These are phyloP conservation scores for Paradendryphiella salina DNA, from an alignment of 2,329 filamentous ascomycete species.

Conservation along the genomic window DNA sequence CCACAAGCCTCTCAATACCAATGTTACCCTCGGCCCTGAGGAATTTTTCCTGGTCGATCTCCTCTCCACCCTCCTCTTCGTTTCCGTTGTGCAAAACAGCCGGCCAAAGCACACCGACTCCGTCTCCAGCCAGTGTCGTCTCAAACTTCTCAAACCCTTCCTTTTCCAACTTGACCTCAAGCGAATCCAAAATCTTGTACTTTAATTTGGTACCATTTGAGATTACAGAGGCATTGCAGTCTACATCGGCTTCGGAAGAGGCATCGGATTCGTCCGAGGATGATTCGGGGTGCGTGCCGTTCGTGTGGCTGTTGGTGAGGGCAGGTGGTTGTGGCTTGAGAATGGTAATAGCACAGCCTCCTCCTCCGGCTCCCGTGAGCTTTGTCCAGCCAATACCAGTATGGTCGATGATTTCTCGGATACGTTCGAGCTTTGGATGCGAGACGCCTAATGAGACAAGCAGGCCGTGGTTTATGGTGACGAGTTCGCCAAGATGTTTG, in stretches of 20 bases:
- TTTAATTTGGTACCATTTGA: slow-evolving; percentile 41
- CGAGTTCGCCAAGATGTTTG: slow-evolving; percentile 79
- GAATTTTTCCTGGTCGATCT: slow-evolving; percentile 90
- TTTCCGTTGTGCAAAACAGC: slow-evolving; percentile 84
- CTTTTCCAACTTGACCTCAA: slow-evolving; percentile 63
- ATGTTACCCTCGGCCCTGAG: slow-evolving; percentile 80
- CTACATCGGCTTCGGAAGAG: slow-evolving; percentile 31
- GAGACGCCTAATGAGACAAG: slow-evolving; percentile 91
- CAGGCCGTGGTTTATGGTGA: slow-evolving; percentile 91
- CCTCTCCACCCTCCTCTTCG: slow-evolving; percentile 81
- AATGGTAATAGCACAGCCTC: slow-evolving; percentile 92
- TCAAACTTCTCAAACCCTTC: slow-evolving; percentile 80
- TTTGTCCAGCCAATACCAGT: slow-evolving; percentile 95
- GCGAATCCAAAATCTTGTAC: slow-evolving; percentile 54
- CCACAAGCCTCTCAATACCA: slow-evolving; percentile 84
- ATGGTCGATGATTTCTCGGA: slow-evolving; percentile 82
- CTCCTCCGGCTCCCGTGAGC: slow-evolving; percentile 91
- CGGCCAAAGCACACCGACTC: slow-evolving; percentile 91
- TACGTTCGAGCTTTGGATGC: slow-evolving; percentile 87
- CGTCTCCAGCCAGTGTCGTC: slow-evolving; percentile 88
- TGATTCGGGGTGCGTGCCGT: slow-evolving; percentile 26
- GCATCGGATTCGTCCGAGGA: slow-evolving; percentile 31
- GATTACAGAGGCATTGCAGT: slow-evolving; percentile 37
- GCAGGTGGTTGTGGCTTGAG: slow-evolving; percentile 64
- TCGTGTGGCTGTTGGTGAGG: slow-evolving; percentile 52